A percentile compares a stretch with the other conserved stretches of the same genome.
These are phyloP conservation scores for Hanseniaspora hatyaiensis DNA, from an alignment of 805 yeast species.

Conservation along the genomic window DNA sequence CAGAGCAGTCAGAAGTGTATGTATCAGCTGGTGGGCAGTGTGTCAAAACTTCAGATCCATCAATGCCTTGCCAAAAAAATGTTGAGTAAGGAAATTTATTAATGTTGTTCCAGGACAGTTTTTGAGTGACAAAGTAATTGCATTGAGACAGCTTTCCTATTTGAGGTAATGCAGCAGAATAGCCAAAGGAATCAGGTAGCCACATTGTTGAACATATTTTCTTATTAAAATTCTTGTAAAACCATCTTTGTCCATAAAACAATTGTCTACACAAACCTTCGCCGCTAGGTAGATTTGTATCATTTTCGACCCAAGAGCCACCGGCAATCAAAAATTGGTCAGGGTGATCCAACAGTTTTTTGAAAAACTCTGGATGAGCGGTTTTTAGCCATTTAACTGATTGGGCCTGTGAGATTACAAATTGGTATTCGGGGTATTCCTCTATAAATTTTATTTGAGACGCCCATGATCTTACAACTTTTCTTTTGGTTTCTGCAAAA, in stretches of 20 bases:
- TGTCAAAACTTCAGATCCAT: constrained; percentile 82
- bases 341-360: constrained; percentile 38
- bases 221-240: constrained; percentile 62
- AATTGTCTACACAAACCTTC: constrained; percentile 85
- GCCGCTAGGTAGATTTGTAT: constrained; percentile 90
- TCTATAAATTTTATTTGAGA: constrained; percentile 78
- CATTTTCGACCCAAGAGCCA: constrained; percentile 97
- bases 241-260: constrained; percentile 78
- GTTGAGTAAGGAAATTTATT: constrained; percentile 81
- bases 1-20: constrained; percentile 84
- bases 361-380: constrained; percentile 75
- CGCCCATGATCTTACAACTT: constrained; percentile 90
- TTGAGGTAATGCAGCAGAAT: constrained; percentile 90
- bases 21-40: constrained; percentile 99
- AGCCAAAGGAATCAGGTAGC: constrained; percentile 97
- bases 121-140: constrained; percentile 78
- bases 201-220: constrained; percentile 65
- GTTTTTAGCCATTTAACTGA: constrained; percentile 84
- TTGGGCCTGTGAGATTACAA: constrained; percentile 93
- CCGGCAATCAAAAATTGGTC: constrained; percentile 84
- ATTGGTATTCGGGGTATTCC: constrained; percentile 80
- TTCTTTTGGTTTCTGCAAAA: constrained; percentile 90
- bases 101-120: constrained; percentile 91
- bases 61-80: constrained; percentile 91
- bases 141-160: constrained; percentile 79